Percentiles rank a stretch among this genome's conserved stretches.
Conservation (phyloP, 192 early-diverging fungal species). For the Phlyctochytrium bullatum region DNA sequence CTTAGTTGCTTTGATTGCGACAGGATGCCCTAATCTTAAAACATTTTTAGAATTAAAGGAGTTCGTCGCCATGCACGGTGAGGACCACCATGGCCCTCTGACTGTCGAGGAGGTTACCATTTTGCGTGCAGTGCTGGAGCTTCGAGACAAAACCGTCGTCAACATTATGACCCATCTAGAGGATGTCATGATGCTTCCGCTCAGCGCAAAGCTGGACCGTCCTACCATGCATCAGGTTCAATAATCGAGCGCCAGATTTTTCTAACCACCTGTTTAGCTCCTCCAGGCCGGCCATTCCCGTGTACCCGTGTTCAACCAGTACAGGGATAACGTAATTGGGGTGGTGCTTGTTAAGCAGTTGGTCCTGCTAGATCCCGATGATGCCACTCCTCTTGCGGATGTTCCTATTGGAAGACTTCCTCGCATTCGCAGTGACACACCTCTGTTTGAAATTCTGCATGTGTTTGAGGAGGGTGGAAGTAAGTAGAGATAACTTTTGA, state of each 20-base stretch:
- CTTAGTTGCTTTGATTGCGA: too few relatives aligned
- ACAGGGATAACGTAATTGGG: constrained; percentile 38
- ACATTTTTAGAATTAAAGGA: constrained; percentile 42
- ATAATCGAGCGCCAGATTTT: not conserved
- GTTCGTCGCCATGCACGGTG: constrained; percentile 46
- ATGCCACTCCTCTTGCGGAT: constrained; percentile 30
- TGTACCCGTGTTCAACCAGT: constrained; percentile 43
- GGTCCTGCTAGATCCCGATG: constrained; percentile 45
- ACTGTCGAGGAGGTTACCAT: constrained; percentile 53
- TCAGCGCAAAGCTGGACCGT: constrained; percentile 23
- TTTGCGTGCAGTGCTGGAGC: constrained; percentile 47
- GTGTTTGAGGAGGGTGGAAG: constrained; percentile 49
- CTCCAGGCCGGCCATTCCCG: constrained; percentile 44
- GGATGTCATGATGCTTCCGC: constrained; percentile 46
- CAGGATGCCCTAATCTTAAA: too few relatives aligned
- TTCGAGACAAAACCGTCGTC: constrained; percentile 45
- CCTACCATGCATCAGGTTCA: constrained; percentile 22
- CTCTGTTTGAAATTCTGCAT: constrained; percentile 53
- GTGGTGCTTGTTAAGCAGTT: constrained; percentile 43
- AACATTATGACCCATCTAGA: constrained; percentile 49
- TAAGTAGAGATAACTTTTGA: not conserved
- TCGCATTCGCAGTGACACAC: constrained; percentile 37
- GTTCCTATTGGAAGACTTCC: constrained; percentile 41
- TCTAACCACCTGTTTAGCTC: constrained; percentile 25
- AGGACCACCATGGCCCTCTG: constrained; percentile 40